Percentiles rank a stretch among this genome's conserved stretches.
phyloP scores from a whole-genome alignment of 1,284 basidiomycete species.

The Apiotrichum domesticum region DNA sequence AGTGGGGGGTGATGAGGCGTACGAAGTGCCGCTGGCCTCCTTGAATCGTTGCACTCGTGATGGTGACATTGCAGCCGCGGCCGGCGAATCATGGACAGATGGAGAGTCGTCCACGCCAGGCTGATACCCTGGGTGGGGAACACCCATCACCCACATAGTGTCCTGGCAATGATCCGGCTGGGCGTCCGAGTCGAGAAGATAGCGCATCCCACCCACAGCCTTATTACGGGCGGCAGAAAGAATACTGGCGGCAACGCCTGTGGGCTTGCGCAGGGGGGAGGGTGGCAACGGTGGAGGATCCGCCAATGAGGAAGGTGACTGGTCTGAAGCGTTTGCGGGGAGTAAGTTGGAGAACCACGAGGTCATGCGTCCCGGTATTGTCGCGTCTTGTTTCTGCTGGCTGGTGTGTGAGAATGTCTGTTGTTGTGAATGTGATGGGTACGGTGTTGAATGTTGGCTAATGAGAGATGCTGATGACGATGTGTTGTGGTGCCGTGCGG shows the following conservation, averaged over 20 bases:
- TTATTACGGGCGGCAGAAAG: slow-evolving; percentile 43
- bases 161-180: slow-evolving; percentile 70
- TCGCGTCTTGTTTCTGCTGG: slow-evolving; percentile 4
- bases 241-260: slow-evolving; percentile 36
- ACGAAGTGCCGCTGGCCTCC: slow-evolving; percentile 3
- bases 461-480: background rate
- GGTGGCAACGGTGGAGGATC: slow-evolving; percentile 12
- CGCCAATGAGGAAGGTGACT: slow-evolving; percentile 1
- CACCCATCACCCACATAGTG: slow-evolving; percentile 76
- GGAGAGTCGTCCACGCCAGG: slow-evolving; percentile 18
- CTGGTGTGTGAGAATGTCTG: background rate
- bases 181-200: slow-evolving; percentile 71
- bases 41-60: slow-evolving; percentile 9
- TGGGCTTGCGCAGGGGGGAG: slow-evolving; percentile 34
- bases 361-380: slow-evolving; percentile 33
- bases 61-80: slow-evolving; percentile 1
- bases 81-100: too few species aligned
- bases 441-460: background rate
- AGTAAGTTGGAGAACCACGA: slow-evolving; percentile 43
- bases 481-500: background rate
- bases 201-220: slow-evolving; percentile 56
- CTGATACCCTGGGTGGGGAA: slow-evolving; percentile 56
- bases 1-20: slow-evolving; percentile 11
- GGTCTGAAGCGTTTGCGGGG: slow-evolving; percentile 11
- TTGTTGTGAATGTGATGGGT: background rate